phyloP scores from a whole-genome alignment of 192 early-diverging fungal genomes.

The Coemansia guatemalensis region DNA sequence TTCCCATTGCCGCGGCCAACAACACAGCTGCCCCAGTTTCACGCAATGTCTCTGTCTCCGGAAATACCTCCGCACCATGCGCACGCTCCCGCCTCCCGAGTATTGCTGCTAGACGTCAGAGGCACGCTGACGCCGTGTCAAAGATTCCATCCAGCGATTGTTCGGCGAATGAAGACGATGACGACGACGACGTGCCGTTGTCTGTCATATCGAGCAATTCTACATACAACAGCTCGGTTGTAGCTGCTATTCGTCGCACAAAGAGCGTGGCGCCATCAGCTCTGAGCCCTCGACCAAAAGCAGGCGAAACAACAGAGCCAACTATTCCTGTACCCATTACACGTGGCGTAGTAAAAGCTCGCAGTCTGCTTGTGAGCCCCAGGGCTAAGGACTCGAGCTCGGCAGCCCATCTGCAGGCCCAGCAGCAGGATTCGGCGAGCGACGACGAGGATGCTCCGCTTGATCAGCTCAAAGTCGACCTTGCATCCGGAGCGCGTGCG shows the following conservation, averaged over 20 bases:
- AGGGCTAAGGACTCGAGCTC: neutral
- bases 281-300: slow-evolving; percentile 14
- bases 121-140: neutral
- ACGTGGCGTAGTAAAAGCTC: slow-evolving; percentile 17
- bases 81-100: neutral
- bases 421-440: neutral
- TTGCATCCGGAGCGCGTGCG: slow-evolving; percentile 17
- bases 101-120: slow-evolving; percentile 2
- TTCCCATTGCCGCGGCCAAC: neutral
- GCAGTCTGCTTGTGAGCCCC: slow-evolving; percentile 17
- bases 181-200: slow-evolving; percentile 44
- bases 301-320: neutral
- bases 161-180: slow-evolving; percentile 16
- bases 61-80: too few species aligned
- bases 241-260: slow-evolving; percentile 32
- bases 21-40: neutral
- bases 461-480: slow-evolving; percentile 36
- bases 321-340: neutral
- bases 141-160: neutral
- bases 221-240: slow-evolving; percentile 10
- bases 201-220: slow-evolving; percentile 41
- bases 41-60: neutral
- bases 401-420: neutral
- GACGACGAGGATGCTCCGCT: slow-evolving; percentile 50
- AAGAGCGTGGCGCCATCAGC: slow-evolving; percentile 29